Evolutionary conservation across 306 rosid species (phyloP), one percentile per base, ranked within the genome.

Genomic region (Trifolium fragiferum): DNA sequence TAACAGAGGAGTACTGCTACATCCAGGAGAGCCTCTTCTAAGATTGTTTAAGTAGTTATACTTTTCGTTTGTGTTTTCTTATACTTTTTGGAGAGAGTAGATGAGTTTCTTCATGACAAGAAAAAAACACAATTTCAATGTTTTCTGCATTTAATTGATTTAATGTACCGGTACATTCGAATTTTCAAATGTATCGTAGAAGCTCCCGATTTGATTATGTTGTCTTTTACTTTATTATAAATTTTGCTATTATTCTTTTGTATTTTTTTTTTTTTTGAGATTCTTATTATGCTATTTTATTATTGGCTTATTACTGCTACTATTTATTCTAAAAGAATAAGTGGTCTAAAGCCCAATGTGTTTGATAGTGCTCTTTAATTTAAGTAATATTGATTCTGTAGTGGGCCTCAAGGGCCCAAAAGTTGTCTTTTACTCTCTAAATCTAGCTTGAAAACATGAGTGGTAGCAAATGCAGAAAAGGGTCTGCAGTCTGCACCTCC

Each of bases 391-490:
- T 20, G 10, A 54, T 20, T 54, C 15, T 54, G 32, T 27, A 54
- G 7, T 54, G 30, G 5, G 30, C 30, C 14, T 20, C 60, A 9
- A 20, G 60, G 14, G 32, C 15, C 60, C 55, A 49, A 49, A 49
- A n/a, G 10, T 16, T 49, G 10, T 49, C 55, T 20, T 54, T 20
- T 54, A 19, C 27, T 54, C 60, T 54, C 30, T 54, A 54, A 19
- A 54, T 27, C 32, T 54, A 20, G 32, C 30, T 54, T 20, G 15
- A 21, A 54, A 54, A 54, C 32, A 20, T 54, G 30, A 54, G 55
- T n/a, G 60, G 32, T 27, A 54, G 60, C 7, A 54, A 54, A 54
- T 54, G 30, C 55, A 49, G 55, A 49, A 49, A 49, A 15, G 62
- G 7, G 16, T 21, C 60, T 53, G 2, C 60, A 9, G 27, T 53